These are phyloP conservation scores for Xylaria curta DNA, from an alignment of 495 filamentous ascomycete species.

Conservation along the genomic window DNA sequence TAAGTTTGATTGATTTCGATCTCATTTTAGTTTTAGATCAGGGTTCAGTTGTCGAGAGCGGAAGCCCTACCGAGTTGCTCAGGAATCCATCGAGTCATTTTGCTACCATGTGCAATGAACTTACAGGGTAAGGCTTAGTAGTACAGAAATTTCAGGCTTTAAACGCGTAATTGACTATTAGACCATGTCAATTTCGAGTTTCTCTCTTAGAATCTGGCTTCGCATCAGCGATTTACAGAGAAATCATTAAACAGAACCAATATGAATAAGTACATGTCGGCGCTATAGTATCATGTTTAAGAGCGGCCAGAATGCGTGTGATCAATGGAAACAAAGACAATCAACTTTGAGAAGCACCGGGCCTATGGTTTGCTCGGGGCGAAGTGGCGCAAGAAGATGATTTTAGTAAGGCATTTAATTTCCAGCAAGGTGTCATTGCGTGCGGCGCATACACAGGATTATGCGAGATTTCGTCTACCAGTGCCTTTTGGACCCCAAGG, in stretches of 20 bases:
- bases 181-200: background rate
- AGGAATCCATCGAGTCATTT: slow-evolving; percentile 5
- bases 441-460: background rate
- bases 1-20: slow-evolving; percentile 59
- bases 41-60: slow-evolving; percentile 17
- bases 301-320: too few relatives aligned
- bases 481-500: background rate
- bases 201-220: too few relatives aligned
- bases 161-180: background rate
- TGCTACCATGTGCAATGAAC: slow-evolving; percentile 2
- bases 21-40: slow-evolving; percentile 26
- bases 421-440: background rate
- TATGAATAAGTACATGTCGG: too few relatives aligned
- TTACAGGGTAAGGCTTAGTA: background rate
- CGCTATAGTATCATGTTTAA: too few relatives aligned
- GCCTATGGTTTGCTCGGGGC: too few relatives aligned
- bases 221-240: too few relatives aligned
- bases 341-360: too few relatives aligned
- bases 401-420: too few relatives aligned
- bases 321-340: too few relatives aligned
- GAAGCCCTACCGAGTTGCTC: slow-evolving; percentile 5
- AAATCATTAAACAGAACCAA: too few relatives aligned
- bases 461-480: background rate
- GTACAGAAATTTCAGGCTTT: background rate
- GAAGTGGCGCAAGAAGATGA: too few relatives aligned